A percentile compares a stretch with the other conserved stretches of the same genome.
Evolutionary conservation across 345 rosid species (phyloP).

Genomic region (Balakata baccata): DNA sequence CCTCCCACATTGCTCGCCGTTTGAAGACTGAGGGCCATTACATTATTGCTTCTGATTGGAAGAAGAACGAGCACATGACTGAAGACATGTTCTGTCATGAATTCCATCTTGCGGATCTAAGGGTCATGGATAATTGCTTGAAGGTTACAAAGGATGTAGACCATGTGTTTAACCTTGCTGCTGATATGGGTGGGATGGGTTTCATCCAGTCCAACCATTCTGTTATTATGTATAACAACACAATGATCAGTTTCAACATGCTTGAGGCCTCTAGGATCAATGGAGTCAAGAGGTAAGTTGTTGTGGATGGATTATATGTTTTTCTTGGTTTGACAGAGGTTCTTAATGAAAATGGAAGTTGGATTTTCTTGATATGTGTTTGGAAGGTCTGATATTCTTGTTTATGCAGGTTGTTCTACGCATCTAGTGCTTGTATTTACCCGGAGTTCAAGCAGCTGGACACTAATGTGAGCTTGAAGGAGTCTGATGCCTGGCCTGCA

Average conservation of each 20-base stretch:
- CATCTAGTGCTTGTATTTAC: constrained; percentile 98
- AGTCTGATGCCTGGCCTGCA: constrained; percentile 99
- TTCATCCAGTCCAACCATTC: constrained; percentile 98
- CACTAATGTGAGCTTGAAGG: constrained; percentile 96
- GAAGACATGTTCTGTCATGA: constrained; percentile 98
- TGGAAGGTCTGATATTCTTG: constrained; percentile 11
- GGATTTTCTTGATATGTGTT: background rate
- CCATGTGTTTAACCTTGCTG: constrained; percentile 97
- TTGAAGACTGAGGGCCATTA: constrained; percentile 93
- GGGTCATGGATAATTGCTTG: constrained; percentile 96
- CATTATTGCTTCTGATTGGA: constrained; percentile 98
- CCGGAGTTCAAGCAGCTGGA: constrained; percentile 99
- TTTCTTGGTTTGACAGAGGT: background rate
- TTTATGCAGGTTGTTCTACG: constrained; percentile 80
- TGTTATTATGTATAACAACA: constrained; percentile 94
- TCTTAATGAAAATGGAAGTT: background rate
- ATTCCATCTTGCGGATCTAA: constrained; percentile 88
- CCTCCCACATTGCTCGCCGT: constrained; percentile 97
- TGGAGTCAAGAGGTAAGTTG: constrained; percentile 73
- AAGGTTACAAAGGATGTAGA: constrained; percentile 70
- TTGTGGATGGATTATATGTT: background rate
- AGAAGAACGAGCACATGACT: constrained; percentile 99
- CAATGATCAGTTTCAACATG: constrained; percentile 99
- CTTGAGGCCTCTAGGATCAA: constrained; percentile 91
- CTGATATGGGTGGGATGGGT: constrained; percentile 99